These are phyloP conservation scores for Vitis amurensis DNA, from an alignment of 164 flowering plant species.

Conservation along the genomic window DNA sequence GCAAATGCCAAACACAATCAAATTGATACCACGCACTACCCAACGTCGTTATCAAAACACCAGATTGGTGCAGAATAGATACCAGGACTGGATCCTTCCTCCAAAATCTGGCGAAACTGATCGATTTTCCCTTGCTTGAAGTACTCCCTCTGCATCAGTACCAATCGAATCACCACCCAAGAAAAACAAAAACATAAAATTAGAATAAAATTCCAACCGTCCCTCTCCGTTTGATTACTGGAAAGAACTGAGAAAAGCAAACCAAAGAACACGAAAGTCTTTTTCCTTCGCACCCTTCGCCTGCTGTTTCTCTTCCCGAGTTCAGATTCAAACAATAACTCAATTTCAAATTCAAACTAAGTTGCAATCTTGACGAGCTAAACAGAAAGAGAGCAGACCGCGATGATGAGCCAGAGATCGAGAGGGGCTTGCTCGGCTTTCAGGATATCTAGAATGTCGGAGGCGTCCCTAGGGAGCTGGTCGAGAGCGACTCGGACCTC, in stretches of 20 bases:
- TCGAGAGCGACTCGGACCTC: constrained; percentile 90
- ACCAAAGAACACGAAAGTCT: no score
- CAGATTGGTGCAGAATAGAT: constrained; percentile 2
- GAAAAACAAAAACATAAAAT: not conserved
- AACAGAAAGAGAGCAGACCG: constrained; percentile 38
- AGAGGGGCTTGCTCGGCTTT: constrained; percentile 99
- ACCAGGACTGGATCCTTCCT: constrained; percentile 98
- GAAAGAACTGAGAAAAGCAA: not conserved
- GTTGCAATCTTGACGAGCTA: no score
- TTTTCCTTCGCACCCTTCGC: no score
- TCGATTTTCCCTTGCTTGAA: constrained; percentile 93
- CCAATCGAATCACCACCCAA: not conserved
- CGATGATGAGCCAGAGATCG: constrained; percentile 97
- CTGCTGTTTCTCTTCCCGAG: no score
- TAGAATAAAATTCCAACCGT: not conserved
- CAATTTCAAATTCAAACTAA: no score
- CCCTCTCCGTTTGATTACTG: not conserved
- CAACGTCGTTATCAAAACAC: not conserved
- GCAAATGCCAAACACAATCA: not conserved
- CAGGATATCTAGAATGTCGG: constrained; percentile 95
- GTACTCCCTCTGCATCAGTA: constrained; percentile 81
- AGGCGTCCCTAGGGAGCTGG: constrained; percentile 88
- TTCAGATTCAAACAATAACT: no score
- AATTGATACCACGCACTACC: not conserved
- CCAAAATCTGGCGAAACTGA: constrained; percentile 86